Evolutionary conservation across 2,329 filamentous ascomycete species (phyloP).

Genomic region (Aureobasidium mangrovei): DNA sequence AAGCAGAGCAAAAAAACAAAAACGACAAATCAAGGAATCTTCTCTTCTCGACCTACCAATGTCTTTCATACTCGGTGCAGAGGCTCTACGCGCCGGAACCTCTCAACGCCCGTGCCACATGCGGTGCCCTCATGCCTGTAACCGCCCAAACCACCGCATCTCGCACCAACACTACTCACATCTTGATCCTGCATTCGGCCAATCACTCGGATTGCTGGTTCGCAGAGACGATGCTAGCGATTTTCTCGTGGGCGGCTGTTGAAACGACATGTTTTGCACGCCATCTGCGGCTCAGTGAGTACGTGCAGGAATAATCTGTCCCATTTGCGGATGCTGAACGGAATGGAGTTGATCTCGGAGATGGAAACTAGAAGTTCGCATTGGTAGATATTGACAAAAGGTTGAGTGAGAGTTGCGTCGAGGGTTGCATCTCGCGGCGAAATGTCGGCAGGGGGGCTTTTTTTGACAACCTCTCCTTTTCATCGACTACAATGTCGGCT

Average conservation of each 20-base stretch:
- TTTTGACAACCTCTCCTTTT: too few relatives aligned
- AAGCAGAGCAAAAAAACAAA: neutral
- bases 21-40: neutral
- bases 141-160: neutral
- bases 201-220: too few relatives aligned
- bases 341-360: too few relatives aligned
- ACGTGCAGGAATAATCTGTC: too few relatives aligned
- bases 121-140: neutral
- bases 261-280: neutral
- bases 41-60: constrained; percentile 1
- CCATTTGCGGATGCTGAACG: too few relatives aligned
- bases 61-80: neutral
- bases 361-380: too few relatives aligned
- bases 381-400: too few relatives aligned
- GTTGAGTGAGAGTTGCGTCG: too few relatives aligned
- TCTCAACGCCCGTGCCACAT: constrained; percentile 9
- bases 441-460: too few relatives aligned
- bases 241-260: neutral
- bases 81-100: constrained; percentile 1
- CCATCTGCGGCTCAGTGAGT: too few relatives aligned
- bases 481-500: too few relatives aligned
- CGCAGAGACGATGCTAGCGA: neutral
- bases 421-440: too few relatives aligned
- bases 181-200: neutral
- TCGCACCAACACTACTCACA: neutral